Percentiles rank a stretch among this genome's conserved stretches.
phyloP scores from a whole-genome alignment of 2,329 filamentous ascomycete genomes.

The Dryadomyces sulphureus region DNA sequence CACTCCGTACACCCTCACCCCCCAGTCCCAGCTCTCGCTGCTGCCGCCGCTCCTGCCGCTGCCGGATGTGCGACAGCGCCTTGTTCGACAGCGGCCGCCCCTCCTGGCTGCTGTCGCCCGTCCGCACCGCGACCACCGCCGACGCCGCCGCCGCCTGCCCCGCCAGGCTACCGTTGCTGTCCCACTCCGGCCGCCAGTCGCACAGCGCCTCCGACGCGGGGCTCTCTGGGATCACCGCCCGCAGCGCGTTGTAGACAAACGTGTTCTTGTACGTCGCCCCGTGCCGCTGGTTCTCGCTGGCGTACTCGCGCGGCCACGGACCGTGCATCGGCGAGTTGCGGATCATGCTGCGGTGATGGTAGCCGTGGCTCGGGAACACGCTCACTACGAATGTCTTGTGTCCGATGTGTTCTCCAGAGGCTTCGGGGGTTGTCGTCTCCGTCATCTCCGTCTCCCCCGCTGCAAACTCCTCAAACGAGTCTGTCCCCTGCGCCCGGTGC shows the following conservation, averaged over 20 bases:
- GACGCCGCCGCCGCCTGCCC: too few species aligned
- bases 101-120: not conserved
- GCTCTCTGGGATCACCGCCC: conserved; percentile 22
- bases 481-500: too few species aligned
- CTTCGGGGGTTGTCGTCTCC: not conserved
- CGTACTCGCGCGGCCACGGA: conserved; percentile 24
- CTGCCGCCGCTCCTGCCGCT: conserved; percentile 4
- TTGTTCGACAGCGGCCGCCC: not conserved
- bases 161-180: conserved; percentile 7
- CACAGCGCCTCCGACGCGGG: conserved; percentile 24
- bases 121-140: too few species aligned
- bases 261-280: conserved; percentile 14
- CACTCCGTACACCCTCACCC: too few species aligned
- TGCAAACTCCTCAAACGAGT: too few species aligned
- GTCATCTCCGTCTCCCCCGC: not conserved
- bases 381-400: conserved; percentile 26
- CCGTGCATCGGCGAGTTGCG: conserved; percentile 21
- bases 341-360: conserved; percentile 24
- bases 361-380: conserved; percentile 23
- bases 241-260: conserved; percentile 22
- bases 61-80: conserved; percentile 2
- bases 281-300: not conserved
- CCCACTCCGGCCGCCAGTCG: conserved; percentile 23
- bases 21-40: not conserved
- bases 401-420: not conserved